Base-by-base conservation (phyloP, 1,284 basidiomycete genomes). In the Ceratobasidium sp. region DNA sequence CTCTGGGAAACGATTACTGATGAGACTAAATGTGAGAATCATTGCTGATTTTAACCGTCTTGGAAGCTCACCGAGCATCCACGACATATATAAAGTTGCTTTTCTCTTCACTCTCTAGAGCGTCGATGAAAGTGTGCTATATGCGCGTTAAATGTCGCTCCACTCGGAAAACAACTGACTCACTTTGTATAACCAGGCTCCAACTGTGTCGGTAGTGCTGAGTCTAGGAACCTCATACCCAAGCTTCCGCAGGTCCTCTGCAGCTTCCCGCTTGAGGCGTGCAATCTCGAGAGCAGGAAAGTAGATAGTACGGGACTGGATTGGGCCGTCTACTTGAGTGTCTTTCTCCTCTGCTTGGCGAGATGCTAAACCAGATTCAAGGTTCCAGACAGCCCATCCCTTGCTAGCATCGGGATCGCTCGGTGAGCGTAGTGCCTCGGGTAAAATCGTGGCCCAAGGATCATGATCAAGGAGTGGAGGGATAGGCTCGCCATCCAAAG, bases 61-160 rank as follows among this genome's bases (percentile, higher is more conserved):
- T 66, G 33, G 33, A 10, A n/a, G 39, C 56, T 44, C n/a, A 75
- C 71, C 71, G 49, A 3, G 60, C 71, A 42, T 75, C 58, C 23
- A 75, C 60, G 10, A 75, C 71, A 64, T 75, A 75, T 10, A 75
- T 63, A 18, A 75, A 64, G 10, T 46, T 18, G 53, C 40, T 75
- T 53, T 64, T 58, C 2, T 60, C 46, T 64, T 75, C 71, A 26
- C 42, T 44, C 12, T 63, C 44, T 20, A 18, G 42, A 1, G 44
- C 53, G 23, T 75, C 71, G 18, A 64, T 64, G 46, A 75, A 75
- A 15, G 71, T 75, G 40, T 75, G 71, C 71, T 75, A 64, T 75
- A 63, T 75, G 60, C 56, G 56, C 20, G 23, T 72, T n/a, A 61
- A 46, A 15, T 28, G 1, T 1, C 2, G 7, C 15, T 3, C 26